Base-by-base conservation (phyloP, 176 grass and related monocot genomes). In the Zoysia japonica region DNA sequence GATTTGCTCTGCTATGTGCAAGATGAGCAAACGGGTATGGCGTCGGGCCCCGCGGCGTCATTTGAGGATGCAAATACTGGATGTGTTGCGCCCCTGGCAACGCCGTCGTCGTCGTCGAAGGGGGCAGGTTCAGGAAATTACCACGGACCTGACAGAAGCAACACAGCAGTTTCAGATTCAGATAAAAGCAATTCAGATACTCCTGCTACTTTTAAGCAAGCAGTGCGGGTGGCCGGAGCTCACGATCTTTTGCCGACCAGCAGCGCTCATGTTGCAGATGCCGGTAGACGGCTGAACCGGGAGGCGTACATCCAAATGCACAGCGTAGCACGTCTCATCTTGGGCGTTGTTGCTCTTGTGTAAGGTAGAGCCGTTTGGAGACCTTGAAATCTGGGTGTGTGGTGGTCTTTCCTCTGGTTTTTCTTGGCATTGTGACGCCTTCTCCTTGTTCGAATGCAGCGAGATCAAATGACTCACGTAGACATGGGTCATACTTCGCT, bases 391-490 rank as follows among this genome's bases (percentile, higher is more conserved):
- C 36, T 1, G n/a, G 37, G 0, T 46, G 39, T 47, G 71, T 20
- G 64, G 71, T 20, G 64, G 70, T 5, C 11, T 63, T 17, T 82
- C 84, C 64, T 67, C 63, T 1, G 74, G 49, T 20, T 83, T 91
- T 13, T 50, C 75, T 68, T 50, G 65, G 60, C 16, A 86, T 45
- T 73, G 66, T 47, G 71, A 70, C 0, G 59, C 70, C 67, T 88
- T 88, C 39, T 88, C 88, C 81, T 81, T 88, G 77, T 88, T 61
- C 77, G 82, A 37, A 64, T 89, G 82, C 57, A 60, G 76, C 71
- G 85, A 81, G 73, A 94, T 91, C 14, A 89, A 77, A 83, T 91
- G 86, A 5, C 89, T 67, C 79, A 91, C 70, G 20, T 87, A 85
- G 43, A 87, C 86, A 60, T 94, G 92, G 60, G 70, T 91, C 4